These are phyloP conservation scores for Sonneratia alba DNA, from an alignment of 345 rosid species.

Conservation along the genomic window DNA sequence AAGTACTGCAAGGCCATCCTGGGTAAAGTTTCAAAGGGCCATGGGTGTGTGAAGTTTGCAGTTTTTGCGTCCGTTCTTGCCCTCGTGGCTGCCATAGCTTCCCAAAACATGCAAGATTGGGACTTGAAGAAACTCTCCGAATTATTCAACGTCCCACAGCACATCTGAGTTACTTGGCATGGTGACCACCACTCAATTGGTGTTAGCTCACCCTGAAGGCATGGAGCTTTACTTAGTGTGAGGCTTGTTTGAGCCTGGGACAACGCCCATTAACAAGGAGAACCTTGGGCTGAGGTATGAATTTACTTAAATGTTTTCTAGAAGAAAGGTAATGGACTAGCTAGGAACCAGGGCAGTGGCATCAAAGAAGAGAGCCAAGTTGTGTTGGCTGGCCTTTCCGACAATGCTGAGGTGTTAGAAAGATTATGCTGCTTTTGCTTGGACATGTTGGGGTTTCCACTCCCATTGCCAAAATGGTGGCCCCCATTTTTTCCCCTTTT, in stretches of 20 bases:
- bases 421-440: not conserved
- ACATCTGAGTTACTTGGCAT: not conserved
- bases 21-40: conserved; percentile 23
- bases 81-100: conserved; percentile 25
- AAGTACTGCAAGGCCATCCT: conserved; percentile 35
- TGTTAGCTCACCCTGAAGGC: not conserved
- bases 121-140: conserved; percentile 27
- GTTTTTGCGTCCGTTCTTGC: conserved; percentile 25
- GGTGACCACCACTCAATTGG: not conserved
- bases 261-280: not conserved
- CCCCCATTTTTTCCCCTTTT: not conserved
- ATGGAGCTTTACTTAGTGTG: not conserved
- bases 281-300: conserved; percentile 2
- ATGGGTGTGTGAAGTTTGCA: conserved; percentile 31
- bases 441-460: not conserved
- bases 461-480: not conserved
- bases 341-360: not conserved
- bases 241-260: not conserved
- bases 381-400: conserved; percentile 9
- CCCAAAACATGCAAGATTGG: conserved; percentile 22
- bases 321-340: not conserved
- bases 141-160: conserved; percentile 13
- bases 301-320: not conserved
- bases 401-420: not conserved
- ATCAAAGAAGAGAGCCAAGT: conserved; percentile 3